Conservation (phyloP, 495 filamentous ascomycete genomes). For the Massariosphaeria phaeospora region DNA sequence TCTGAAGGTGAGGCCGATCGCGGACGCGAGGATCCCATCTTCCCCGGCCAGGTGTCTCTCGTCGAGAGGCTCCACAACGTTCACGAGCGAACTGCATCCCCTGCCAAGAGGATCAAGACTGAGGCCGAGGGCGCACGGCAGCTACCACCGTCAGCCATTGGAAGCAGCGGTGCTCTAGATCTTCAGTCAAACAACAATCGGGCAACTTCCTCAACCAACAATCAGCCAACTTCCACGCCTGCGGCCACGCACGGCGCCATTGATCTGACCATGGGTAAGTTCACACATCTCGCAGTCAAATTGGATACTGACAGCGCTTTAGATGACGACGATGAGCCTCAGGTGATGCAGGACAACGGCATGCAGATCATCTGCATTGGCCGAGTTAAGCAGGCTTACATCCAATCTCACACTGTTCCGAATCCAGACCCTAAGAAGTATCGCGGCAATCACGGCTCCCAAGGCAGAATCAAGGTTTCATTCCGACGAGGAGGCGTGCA, state of each 20-base stretch:
- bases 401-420: conserved; percentile 65
- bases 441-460: conserved; percentile 48
- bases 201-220: background rate
- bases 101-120: conserved; percentile 63
- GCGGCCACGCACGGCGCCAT: conserved; percentile 23
- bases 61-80: conserved; percentile 67
- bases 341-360: conserved; percentile 45
- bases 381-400: conserved; percentile 61
- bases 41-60: conserved; percentile 9
- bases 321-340: conserved; percentile 42
- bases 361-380: conserved; percentile 76
- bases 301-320: background rate
- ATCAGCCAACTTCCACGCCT: conserved; percentile 57
- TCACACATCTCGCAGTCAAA: background rate
- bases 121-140: conserved; percentile 37
- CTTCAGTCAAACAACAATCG: conserved; percentile 56
- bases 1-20: conserved; percentile 11
- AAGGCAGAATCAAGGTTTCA: conserved; percentile 69
- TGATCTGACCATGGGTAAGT: conserved; percentile 31
- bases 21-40: conserved; percentile 1
- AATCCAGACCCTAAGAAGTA: conserved; percentile 56
- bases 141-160: conserved; percentile 40
- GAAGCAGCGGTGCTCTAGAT: conserved; percentile 54
- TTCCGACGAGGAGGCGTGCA: conserved; percentile 51
- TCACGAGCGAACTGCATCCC: conserved; percentile 54